Conservation (phyloP, 306 rosid genomes). For the Dryas drummondii region DNA sequence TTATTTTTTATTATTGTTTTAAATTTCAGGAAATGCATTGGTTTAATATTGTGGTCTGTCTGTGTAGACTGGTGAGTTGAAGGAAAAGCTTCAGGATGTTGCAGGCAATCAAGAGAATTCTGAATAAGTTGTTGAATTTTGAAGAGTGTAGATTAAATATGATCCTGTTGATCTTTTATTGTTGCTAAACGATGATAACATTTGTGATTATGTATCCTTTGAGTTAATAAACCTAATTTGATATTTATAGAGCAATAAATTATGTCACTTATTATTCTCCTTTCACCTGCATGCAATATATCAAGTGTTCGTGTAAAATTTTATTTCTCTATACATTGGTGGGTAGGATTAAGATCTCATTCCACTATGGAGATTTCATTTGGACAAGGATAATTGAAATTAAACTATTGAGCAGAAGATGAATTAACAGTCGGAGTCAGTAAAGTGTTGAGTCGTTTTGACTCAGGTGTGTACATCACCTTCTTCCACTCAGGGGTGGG, state of each 20-base stretch:
- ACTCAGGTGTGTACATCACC: no score
- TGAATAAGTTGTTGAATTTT: slow-evolving; percentile 20
- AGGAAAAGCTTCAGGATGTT: slow-evolving; percentile 53
- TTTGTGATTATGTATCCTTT: background rate
- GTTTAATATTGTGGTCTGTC: slow-evolving; percentile 18
- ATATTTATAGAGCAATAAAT: slow-evolving; percentile 3
- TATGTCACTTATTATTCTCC: background rate
- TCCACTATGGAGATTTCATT: background rate
- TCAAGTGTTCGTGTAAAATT: background rate
- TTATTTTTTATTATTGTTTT: background rate
- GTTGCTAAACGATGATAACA: background rate
- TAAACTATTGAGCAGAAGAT: background rate
- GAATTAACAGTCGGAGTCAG: no score
- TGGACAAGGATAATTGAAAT: background rate
- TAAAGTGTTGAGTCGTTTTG: no score
- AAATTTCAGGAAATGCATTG: slow-evolving; percentile 14
- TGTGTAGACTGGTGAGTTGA: slow-evolving; percentile 64
- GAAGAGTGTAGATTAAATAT: background rate
- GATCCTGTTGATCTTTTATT: background rate
- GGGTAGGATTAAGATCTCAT: background rate
- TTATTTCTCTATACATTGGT: background rate
- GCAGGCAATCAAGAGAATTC: slow-evolving; percentile 27
- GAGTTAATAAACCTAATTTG: background rate
- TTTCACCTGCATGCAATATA: slow-evolving; percentile 2
- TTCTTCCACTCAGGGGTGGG: no score